Evolutionary conservation across 2,329 filamentous ascomycete species (phyloP).

Genomic region (Ophiocordyceps camponoti-floridani): DNA sequence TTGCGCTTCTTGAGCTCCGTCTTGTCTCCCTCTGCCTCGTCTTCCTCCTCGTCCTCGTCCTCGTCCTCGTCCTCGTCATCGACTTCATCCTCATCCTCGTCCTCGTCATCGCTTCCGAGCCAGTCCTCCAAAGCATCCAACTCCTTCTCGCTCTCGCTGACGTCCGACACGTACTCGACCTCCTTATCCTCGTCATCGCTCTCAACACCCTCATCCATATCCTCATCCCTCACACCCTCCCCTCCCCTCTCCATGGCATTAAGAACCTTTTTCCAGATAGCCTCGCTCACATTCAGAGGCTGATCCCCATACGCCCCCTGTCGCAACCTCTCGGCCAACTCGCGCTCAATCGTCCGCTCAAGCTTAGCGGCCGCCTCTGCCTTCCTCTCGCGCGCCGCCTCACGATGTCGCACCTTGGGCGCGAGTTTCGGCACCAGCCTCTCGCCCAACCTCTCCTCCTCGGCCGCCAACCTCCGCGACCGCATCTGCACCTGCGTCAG

Average conservation of each 20-base stretch:
- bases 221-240: slow-evolving; percentile 66
- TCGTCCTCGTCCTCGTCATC: slow-evolving; percentile 28
- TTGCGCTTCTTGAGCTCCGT: slow-evolving; percentile 36
- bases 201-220: slow-evolving; percentile 74
- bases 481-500: slow-evolving; percentile 81
- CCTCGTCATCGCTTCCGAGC: slow-evolving; percentile 64
- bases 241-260: slow-evolving; percentile 76
- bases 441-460: slow-evolving; percentile 81
- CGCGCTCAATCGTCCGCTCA: slow-evolving; percentile 86
- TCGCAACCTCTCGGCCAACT: slow-evolving; percentile 77
- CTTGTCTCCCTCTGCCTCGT: slow-evolving; percentile 37
- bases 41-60: slow-evolving; percentile 33
- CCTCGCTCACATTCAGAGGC: slow-evolving; percentile 86
- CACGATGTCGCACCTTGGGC: slow-evolving; percentile 68
- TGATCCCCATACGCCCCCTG: slow-evolving; percentile 90
- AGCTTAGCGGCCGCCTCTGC: slow-evolving; percentile 78
- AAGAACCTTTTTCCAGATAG: slow-evolving; percentile 94
- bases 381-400: slow-evolving; percentile 59
- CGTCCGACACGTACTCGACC: slow-evolving; percentile 85
- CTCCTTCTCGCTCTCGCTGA: slow-evolving; percentile 71
- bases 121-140: slow-evolving; percentile 77
- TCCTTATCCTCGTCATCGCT: slow-evolving; percentile 55
- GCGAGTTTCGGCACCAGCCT: slow-evolving; percentile 75
- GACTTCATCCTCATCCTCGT: not conserved
- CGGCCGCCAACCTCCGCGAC: slow-evolving; percentile 63